phyloP scores from a whole-genome alignment of 176 grass and related monocot genomes.

The Oryza coarctata region DNA sequence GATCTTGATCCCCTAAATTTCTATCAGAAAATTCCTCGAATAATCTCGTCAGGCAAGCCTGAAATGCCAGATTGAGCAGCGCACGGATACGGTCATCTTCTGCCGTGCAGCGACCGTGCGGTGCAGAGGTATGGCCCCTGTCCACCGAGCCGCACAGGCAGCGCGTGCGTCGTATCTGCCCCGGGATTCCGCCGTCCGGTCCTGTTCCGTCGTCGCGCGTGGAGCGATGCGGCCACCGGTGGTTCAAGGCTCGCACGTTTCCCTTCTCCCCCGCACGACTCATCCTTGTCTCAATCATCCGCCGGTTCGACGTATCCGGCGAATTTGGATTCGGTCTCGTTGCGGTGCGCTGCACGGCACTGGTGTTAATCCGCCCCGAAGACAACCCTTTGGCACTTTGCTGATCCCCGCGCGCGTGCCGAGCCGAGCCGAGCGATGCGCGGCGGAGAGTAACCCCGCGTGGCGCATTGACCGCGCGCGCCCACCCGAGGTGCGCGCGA shows the following conservation, averaged over 20 bases:
- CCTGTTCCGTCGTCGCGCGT: not conserved
- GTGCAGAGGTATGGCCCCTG: not conserved
- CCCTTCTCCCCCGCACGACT: not conserved
- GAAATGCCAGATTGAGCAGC: not conserved
- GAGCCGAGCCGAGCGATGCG: not conserved
- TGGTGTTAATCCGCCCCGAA: not conserved
- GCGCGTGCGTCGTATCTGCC: not conserved
- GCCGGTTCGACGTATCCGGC: not conserved
- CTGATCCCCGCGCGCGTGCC: not conserved
- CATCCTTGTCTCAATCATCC: not conserved
- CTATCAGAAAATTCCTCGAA: too few relatives aligned
- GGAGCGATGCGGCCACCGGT: not conserved
- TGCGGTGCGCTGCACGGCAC: constrained; percentile 10
- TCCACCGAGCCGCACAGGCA: not conserved
- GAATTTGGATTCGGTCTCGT: constrained; percentile 32
- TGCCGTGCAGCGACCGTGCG: constrained; percentile 27
- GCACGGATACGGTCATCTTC: too few relatives aligned
- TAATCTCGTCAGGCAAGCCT: too few relatives aligned
- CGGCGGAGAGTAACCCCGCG: not conserved
- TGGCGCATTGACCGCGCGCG: constrained; percentile 13
- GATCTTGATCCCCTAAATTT: too few relatives aligned
- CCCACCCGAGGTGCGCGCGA: not conserved
- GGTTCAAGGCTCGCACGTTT: constrained; percentile 11
- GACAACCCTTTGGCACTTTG: not conserved
- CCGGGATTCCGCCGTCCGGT: not conserved